Conservation (phyloP, 2,329 filamentous ascomycete species). For the Xylaria polymorpha region DNA sequence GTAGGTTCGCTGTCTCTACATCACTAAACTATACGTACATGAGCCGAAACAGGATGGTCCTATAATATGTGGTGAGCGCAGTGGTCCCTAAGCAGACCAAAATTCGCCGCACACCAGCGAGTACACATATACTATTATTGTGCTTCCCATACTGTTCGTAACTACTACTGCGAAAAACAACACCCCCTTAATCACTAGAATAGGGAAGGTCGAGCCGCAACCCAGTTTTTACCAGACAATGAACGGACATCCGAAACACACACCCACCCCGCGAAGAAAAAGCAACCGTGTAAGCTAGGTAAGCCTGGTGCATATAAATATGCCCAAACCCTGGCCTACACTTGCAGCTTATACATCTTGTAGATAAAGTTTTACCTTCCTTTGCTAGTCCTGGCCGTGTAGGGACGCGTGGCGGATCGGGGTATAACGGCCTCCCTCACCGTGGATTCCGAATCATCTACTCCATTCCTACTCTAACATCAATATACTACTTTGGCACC, state of each 20-base stretch:
- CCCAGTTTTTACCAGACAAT: background rate
- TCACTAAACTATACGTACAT: background rate
- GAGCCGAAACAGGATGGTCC: constrained; percentile 4
- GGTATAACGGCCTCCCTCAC: background rate
- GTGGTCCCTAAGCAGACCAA: background rate
- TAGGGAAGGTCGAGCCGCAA: background rate
- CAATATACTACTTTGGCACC: background rate
- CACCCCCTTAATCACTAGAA: constrained; percentile 35
- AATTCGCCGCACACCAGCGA: background rate
- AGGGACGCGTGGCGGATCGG: background rate
- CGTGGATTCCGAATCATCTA: background rate
- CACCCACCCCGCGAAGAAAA: background rate
- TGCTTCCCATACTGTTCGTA: background rate
- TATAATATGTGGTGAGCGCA: background rate
- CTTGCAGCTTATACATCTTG: background rate
- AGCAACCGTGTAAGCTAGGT: background rate
- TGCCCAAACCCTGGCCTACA: background rate
- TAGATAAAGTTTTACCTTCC: background rate
- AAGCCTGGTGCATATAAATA: background rate
- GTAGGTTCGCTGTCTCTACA: background rate
- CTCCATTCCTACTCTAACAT: background rate
- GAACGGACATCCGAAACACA: constrained; percentile 12
- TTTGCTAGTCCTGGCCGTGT: background rate
- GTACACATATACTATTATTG: constrained; percentile 4
- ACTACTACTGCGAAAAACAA: constrained; percentile 16